These are phyloP conservation scores for Acephala macrosclerotiorum DNA, from an alignment of 2,329 filamentous ascomycete species.

Conservation along the genomic window DNA sequence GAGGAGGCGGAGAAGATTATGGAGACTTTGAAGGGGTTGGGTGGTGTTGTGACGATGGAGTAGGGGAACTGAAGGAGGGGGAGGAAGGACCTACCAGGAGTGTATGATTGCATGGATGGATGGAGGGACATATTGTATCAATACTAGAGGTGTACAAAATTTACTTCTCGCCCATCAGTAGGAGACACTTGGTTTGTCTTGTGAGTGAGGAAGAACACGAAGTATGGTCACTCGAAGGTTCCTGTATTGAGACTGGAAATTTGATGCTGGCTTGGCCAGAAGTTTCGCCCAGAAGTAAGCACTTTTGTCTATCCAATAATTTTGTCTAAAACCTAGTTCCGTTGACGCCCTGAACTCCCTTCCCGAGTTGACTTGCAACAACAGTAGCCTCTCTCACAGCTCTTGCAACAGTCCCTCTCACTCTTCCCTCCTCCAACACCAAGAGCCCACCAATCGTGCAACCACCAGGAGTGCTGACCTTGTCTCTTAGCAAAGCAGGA, in stretches of 20 bases:
- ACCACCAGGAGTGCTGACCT: conserved; percentile 79
- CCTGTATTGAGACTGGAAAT: too few species aligned
- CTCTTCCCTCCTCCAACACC: conserved; percentile 75
- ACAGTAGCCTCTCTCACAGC: conserved; percentile 76
- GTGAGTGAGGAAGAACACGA: not conserved
- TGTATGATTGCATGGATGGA: conserved; percentile 32
- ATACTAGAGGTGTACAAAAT: conserved; percentile 46
- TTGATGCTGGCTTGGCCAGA: too few species aligned
- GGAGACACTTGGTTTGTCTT: not conserved
- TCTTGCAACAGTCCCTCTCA: conserved; percentile 71
- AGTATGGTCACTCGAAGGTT: not conserved
- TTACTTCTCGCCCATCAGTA: conserved; percentile 32
- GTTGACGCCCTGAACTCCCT: conserved; percentile 55
- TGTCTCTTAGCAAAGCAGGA: conserved; percentile 76
- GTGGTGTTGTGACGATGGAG: conserved; percentile 90
- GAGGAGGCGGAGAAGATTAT: conserved; percentile 99
- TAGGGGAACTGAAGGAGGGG: conserved; percentile 56
- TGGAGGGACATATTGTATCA: conserved; percentile 40
- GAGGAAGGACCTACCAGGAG: conserved; percentile 3
- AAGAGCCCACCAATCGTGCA: conserved; percentile 79
- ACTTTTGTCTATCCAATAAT: not conserved
- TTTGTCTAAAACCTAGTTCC: conserved; percentile 49
- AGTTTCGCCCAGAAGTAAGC: not conserved
- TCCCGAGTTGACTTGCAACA: conserved; percentile 71
- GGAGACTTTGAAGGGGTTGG: conserved; percentile 90